Evolutionary conservation across 208 protist species (phyloP), one percentile per base, ranked within the genome.

Genomic region (Leishmania aethiopica): DNA sequence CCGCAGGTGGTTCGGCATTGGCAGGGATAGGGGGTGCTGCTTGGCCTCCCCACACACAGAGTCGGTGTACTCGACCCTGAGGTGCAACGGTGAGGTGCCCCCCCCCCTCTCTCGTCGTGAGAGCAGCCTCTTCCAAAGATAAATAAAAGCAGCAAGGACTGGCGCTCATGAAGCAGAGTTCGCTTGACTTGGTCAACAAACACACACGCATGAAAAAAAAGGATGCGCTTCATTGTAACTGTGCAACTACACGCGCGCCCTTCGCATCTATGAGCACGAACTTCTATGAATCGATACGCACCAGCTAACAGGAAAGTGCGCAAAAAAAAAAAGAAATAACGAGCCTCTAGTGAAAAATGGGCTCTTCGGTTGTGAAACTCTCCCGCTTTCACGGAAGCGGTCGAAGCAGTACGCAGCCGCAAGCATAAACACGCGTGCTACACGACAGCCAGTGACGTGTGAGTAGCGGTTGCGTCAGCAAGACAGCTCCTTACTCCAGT

Each of bases 401-500:
- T 2, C 40, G 22, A 42, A 72, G 67, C 22, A 72, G n/a, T 11
- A 53, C 2, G 28, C 40, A 74, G 13, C 42, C 70, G 3, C 45
- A 51, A 53, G 19, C 8, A 25, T 28, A 35, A 25, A 11, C 32
- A 22, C 42, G 45, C 70, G 17, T 53, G 22, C 28, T 37, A 32
- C 25, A 55, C 1, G 45, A 55, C 19, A 37, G 13, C 10, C 45
- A 40, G 35, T 3, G 6, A 69, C 37, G 22, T 35, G 35, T 79
- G 47, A 64, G 35, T 67, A 53, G 77, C 19, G 22, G 77, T n/a
- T 51, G 1, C 37, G 72, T 57, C 70, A 35, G 22, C 15, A 51
- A 40, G 32, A 51, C 3, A 77, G 42, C 40, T 57, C 78, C 60
- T 69, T 69, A 88, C 28, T 95, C 91, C 17, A 97, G 74, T 51